Conservation (phyloP, 352 stramenopile species). For the Pythium apleroticum region DNA sequence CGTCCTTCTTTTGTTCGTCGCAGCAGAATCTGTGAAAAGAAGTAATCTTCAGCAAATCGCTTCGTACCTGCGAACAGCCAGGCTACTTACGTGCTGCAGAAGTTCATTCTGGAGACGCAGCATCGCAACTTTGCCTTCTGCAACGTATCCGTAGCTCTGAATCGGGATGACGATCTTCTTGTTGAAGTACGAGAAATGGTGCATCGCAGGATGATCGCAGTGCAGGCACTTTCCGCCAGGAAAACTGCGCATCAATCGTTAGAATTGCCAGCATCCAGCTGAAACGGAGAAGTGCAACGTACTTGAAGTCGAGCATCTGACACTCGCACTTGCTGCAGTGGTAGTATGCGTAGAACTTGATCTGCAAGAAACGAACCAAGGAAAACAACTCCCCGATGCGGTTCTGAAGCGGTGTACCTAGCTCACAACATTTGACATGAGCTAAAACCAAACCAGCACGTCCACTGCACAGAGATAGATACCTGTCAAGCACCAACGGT, state of each 20-base stretch:
- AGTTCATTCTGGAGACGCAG: slow-evolving; percentile 94
- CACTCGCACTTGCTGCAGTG: slow-evolving; percentile 95
- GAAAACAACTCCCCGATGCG: slow-evolving; percentile 95
- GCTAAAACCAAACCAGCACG: not conserved
- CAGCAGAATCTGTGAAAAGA: slow-evolving; percentile 88
- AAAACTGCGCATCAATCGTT: slow-evolving; percentile 36
- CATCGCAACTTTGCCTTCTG: slow-evolving; percentile 94
- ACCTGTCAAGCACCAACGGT: slow-evolving; percentile 98
- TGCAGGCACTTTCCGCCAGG: slow-evolving; percentile 85
- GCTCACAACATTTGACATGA: not conserved
- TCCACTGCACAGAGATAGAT: slow-evolving; percentile 24
- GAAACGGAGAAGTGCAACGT: slow-evolving; percentile 33
- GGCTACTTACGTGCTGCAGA: slow-evolving; percentile 73
- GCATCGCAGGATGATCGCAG: slow-evolving; percentile 93
- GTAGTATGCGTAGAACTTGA: slow-evolving; percentile 98
- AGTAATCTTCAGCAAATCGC: slow-evolving; percentile 1
- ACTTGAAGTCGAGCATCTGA: slow-evolving; percentile 95
- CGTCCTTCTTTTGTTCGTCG: slow-evolving; percentile 98
- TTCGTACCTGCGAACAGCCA: not conserved
- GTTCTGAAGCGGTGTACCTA: slow-evolving; percentile 94
- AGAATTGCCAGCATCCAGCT: not conserved
- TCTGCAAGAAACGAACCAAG: slow-evolving; percentile 96
- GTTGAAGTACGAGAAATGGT: slow-evolving; percentile 99
- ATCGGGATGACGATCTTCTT: slow-evolving; percentile 99
- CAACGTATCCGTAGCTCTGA: slow-evolving; percentile 93